Evolutionary conservation across 345 rosid species (phyloP), one percentile per base, ranked within the genome.

Genomic region (Gossypium bickii): DNA sequence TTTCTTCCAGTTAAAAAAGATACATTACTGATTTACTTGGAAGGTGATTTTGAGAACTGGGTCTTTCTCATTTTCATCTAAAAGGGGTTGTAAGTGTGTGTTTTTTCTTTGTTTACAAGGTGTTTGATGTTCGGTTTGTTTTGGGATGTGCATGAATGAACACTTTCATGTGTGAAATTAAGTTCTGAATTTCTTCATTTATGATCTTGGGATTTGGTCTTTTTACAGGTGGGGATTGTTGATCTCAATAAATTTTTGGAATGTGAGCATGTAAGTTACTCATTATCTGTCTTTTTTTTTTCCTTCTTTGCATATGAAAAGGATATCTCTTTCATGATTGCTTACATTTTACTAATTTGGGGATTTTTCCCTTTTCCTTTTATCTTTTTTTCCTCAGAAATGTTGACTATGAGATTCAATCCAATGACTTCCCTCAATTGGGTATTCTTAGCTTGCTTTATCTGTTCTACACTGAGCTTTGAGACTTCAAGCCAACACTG

Each of bases 141-240:
- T 72, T 72, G 41, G 41, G 41, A 34, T 34, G 25, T 53, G 58
- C 20, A 9, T 56, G 22, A 57, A 57, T 57, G 4, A 57, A 57
- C 20, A 57, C 76, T 44, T 52, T 69, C 25, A 48, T n/a, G 34
- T 16, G 75, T 80, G 61, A 60, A 71, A 60, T 47, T 70, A 74
- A 64, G 45, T 68, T 80, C 68, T 82, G 53, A 56, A 64, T 75
- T 73, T n/a, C 78, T 81, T 79, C 77, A 76, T 74, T 85, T 78
- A 38, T 72, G 85, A 74, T 84, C 77, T 86, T 80, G 90, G 89
- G 85, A 86, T 88, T 87, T 76, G 82, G 61, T 82, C 24, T 63
- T 34, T 44, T 51, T 48, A 80, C 84, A 80, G 85, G 83, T 78
- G 78, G 80, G 80, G 72, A 76, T 78, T 34, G 41, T 34, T 34